phyloP scores from a whole-genome alignment of 805 yeast genomes.

The Lachancea mirantina region DNA sequence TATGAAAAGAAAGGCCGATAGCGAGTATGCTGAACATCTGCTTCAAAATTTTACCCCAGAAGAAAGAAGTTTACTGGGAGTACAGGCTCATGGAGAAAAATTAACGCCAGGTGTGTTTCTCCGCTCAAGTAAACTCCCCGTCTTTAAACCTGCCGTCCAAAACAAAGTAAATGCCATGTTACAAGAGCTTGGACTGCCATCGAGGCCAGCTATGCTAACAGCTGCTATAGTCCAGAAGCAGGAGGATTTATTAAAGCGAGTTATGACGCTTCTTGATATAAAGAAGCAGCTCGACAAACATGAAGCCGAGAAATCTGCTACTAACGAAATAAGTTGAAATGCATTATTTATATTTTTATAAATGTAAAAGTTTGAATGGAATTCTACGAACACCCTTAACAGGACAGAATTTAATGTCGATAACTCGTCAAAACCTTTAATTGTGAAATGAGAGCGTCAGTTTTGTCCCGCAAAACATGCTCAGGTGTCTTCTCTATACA shows the following conservation, averaged over 20 bases:
- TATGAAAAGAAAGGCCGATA: constrained; percentile 26
- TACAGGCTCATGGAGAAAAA: constrained; percentile 68
- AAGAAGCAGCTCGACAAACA: constrained; percentile 84
- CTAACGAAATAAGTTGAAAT: no score
- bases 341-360: no score
- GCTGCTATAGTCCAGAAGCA: constrained; percentile 66
- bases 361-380: no score
- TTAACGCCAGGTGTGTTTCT: constrained; percentile 71
- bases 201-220: constrained; percentile 84
- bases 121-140: constrained; percentile 71
- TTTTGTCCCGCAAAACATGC: no score
- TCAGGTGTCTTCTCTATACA: no score
- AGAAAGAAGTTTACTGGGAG: constrained; percentile 81
- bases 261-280: constrained; percentile 67
- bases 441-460: no score
- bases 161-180: constrained; percentile 52
- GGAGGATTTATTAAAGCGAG: constrained; percentile 64
- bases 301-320: constrained; percentile 78
- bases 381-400: no score
- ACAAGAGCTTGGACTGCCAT: constrained; percentile 72
- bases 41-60: constrained; percentile 48
- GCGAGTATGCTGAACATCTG: constrained; percentile 30
- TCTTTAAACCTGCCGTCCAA: constrained; percentile 71
- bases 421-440: no score
- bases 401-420: no score